Evolutionary conservation across 106 monocot genomes (phyloP).

Genomic region (Acorus gramineus): DNA sequence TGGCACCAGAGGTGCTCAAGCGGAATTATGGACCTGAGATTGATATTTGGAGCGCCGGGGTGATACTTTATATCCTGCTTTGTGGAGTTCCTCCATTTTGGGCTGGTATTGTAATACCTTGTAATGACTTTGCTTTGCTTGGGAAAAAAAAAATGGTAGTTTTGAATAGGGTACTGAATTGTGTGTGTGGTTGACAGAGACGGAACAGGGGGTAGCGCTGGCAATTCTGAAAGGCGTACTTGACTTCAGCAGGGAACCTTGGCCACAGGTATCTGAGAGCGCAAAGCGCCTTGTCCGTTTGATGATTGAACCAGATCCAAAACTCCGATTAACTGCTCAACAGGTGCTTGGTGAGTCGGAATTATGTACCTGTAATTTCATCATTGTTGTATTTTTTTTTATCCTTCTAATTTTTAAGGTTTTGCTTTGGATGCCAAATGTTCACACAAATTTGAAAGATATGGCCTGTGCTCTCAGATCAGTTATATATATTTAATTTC

Average conservation of each 20-base stretch:
- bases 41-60: constrained; percentile 35
- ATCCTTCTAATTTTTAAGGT: too few relatives aligned
- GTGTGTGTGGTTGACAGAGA: constrained; percentile 6
- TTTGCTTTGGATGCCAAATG: too few relatives aligned
- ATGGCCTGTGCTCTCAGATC: too few relatives aligned
- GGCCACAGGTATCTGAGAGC: constrained; percentile 39
- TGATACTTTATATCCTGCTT: constrained; percentile 32
- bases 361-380: too few relatives aligned
- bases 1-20: constrained; percentile 35
- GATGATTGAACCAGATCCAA: constrained; percentile 49
- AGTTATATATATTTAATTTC: too few relatives aligned
- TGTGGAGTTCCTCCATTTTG: constrained; percentile 34
- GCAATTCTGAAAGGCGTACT: constrained; percentile 32
- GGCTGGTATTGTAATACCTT: constrained; percentile 12
- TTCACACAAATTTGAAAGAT: too few relatives aligned
- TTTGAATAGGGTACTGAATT: too few relatives aligned
- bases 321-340: constrained; percentile 36
- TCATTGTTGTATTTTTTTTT: too few relatives aligned
- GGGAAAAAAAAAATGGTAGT: too few relatives aligned
- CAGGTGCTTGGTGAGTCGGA: constrained; percentile 40
- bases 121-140: too few relatives aligned
- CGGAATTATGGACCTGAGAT: constrained; percentile 29
- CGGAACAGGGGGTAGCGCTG: constrained; percentile 27
- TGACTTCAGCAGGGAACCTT: constrained; percentile 44
- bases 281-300: constrained; percentile 40